A percentile compares a stretch with the other conserved stretches of the same genome.
These are phyloP conservation scores for Xerocomellus chrysenteron DNA, from an alignment of 768 basidiomycete genomes.

Conservation along the genomic window DNA sequence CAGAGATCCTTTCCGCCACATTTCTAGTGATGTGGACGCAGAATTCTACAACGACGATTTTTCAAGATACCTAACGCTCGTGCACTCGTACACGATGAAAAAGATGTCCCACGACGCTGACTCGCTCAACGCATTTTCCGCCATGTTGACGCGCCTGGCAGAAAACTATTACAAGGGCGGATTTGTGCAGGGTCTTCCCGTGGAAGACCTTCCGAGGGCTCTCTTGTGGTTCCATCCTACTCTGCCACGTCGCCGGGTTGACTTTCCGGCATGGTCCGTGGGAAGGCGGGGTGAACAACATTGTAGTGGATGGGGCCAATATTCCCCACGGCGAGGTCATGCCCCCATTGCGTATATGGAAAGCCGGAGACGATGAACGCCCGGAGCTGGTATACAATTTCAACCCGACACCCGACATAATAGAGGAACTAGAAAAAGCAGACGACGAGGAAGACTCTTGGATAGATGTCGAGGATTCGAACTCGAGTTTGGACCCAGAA, in stretches of 20 bases:
- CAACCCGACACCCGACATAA: too few relatives aligned
- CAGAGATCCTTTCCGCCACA: constrained; percentile 10
- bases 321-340: neutral
- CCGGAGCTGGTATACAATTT: constrained; percentile 9
- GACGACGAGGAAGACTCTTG: neutral
- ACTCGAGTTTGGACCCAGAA: neutral
- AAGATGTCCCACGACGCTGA: constrained; percentile 8
- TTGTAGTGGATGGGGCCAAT: neutral
- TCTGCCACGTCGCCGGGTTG: neutral
- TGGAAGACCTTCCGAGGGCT: constrained; percentile 10
- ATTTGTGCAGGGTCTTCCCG: too few relatives aligned
- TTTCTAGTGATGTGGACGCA: neutral
- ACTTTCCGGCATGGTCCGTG: constrained; percentile 12
- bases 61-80: constrained; percentile 1
- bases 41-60: neutral
- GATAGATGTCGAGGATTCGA: neutral
- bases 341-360: constrained; percentile 15
- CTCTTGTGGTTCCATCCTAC: constrained; percentile 8
- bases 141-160: constrained; percentile 6
- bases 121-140: constrained; percentile 15
- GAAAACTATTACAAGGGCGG: neutral
- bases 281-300: neutral
- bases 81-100: constrained; percentile 1
- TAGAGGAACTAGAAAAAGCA: neutral
- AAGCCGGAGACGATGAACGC: neutral